phyloP scores from a whole-genome alignment of 2,329 filamentous ascomycete genomes.

The Rhynchosporium graminicola region DNA sequence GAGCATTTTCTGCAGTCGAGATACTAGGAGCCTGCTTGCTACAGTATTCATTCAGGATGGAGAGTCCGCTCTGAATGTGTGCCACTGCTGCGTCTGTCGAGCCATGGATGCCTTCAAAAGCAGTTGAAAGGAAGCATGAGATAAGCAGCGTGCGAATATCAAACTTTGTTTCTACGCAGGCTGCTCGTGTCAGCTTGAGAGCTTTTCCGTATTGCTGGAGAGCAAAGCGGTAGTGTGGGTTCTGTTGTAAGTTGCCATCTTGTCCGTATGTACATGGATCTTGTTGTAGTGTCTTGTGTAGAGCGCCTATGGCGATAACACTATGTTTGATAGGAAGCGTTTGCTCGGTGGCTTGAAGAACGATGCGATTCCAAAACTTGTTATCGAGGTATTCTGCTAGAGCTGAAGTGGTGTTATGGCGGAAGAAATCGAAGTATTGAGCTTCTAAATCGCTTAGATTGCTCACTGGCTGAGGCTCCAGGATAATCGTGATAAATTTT shows the following conservation, averaged over 20 bases:
- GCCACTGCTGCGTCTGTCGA: not conserved
- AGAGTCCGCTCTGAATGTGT: constrained; percentile 2
- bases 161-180: not conserved
- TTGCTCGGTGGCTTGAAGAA: not conserved
- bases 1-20: not conserved
- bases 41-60: not conserved
- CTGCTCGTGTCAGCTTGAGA: not conserved
- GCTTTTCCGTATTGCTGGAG: constrained; percentile 6
- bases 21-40: not conserved
- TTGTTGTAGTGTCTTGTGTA: not conserved
- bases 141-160: not conserved
- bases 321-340: not conserved
- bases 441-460: not conserved
- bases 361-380: not conserved
- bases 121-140: not conserved
- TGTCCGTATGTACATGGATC: not conserved
- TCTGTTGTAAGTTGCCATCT: not conserved
- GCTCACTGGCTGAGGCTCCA: not conserved
- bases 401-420: not conserved
- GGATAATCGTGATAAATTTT: not conserved
- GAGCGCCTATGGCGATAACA: not conserved
- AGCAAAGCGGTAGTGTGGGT: not conserved
- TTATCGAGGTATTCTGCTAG: constrained; percentile 3
- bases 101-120: constrained; percentile 1
- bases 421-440: not conserved